A percentile compares a stretch with the other conserved stretches of the same genome.
These are phyloP conservation scores for Blastobotrys attinorum DNA, from an alignment of 805 yeast genomes.

Conservation along the genomic window DNA sequence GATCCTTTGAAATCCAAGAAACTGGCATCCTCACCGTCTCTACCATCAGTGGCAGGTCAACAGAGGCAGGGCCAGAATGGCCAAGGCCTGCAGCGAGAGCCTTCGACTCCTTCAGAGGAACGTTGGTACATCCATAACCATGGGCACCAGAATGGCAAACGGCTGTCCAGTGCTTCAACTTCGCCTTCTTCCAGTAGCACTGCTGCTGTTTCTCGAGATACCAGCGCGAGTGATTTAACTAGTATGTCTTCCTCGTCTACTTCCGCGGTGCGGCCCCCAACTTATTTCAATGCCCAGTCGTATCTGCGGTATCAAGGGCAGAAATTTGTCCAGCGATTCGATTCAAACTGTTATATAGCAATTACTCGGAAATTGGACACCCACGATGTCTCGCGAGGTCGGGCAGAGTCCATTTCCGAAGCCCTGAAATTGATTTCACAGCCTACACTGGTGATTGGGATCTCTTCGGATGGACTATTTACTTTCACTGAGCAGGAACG, in stretches of 20 bases:
- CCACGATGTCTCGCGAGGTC: constrained; percentile 83
- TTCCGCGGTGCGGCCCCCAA: constrained; percentile 30
- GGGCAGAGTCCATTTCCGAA: constrained; percentile 40
- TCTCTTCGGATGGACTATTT: constrained; percentile 85
- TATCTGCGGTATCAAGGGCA: constrained; percentile 91
- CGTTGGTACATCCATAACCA: constrained; percentile 85
- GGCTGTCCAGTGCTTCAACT: constrained; percentile 9
- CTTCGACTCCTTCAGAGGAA: constrained; percentile 49
- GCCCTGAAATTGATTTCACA: constrained; percentile 55
- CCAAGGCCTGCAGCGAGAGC: constrained; percentile 18
- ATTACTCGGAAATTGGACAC: constrained; percentile 91
- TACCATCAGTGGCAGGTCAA: constrained; percentile 65
- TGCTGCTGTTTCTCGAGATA: not conserved
- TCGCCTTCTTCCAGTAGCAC: not conserved
- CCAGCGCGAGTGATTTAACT: not conserved
- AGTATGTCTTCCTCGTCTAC: not conserved
- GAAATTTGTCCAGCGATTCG: constrained; percentile 82
- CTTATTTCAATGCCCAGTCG: constrained; percentile 89
- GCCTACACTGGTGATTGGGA: constrained; percentile 83
- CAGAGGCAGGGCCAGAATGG: constrained; percentile 52
- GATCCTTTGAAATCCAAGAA: constrained; percentile 31
- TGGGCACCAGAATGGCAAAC: constrained; percentile 43
- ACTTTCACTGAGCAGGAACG: constrained; percentile 87
- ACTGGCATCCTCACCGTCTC: constrained; percentile 24
- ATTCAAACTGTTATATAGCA: constrained; percentile 93